These are phyloP conservation scores for Aristolochia californica DNA, from an alignment of 164 flowering plant genomes.

Conservation along the genomic window DNA sequence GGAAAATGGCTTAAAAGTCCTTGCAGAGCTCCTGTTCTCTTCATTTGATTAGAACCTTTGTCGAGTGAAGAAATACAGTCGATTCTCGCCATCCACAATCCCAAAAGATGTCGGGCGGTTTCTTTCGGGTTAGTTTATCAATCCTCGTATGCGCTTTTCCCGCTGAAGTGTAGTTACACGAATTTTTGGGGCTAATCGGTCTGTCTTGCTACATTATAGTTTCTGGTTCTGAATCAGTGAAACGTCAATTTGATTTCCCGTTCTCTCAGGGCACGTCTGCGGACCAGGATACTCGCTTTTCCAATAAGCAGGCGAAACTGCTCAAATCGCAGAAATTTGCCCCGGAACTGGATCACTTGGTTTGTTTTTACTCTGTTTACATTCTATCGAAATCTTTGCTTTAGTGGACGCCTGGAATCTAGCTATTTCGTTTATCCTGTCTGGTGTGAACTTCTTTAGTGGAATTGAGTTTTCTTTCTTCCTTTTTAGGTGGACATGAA, in stretches of 20 bases:
- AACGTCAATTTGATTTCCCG: background rate
- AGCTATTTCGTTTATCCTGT: too few species aligned
- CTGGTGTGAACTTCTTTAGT: too few species aligned
- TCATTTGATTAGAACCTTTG: too few species aligned
- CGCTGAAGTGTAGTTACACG: background rate
- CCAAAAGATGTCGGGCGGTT: conserved; percentile 96
- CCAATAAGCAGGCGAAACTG: conserved; percentile 95
- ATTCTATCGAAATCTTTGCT: too few species aligned
- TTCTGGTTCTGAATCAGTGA: background rate
- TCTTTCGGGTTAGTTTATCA: conserved; percentile 54
- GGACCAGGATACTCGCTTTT: conserved; percentile 96
- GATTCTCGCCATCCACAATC: background rate
- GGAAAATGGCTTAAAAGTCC: too few species aligned
- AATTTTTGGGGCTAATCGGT: background rate
- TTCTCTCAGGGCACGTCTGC: conserved; percentile 81
- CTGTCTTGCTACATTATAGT: background rate
- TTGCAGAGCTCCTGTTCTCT: too few species aligned
- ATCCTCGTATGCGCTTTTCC: background rate
- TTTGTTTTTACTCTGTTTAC: conserved; percentile 15
- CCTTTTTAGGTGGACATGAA: conserved; percentile 61
- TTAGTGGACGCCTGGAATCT: too few species aligned
- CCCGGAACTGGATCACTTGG: conserved; percentile 85
- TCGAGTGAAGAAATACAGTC: too few species aligned
- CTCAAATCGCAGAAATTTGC: conserved; percentile 91
- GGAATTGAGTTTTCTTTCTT: background rate